Conservation (phyloP, 1,139 yeast species). For the Casaregolazyma suthepensis region DNA sequence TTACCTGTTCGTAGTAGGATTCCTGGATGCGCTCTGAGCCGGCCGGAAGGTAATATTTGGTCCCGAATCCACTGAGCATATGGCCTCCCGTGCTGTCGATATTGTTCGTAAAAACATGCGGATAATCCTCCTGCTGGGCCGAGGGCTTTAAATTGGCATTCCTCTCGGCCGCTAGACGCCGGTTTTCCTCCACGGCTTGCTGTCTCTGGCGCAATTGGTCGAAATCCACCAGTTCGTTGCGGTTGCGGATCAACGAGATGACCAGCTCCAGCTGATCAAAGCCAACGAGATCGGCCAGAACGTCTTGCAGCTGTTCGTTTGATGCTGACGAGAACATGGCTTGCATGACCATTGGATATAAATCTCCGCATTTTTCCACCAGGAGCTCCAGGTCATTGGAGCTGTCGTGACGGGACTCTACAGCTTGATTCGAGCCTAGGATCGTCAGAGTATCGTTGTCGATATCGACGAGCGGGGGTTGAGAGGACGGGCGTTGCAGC, state of each 20-base stretch:
- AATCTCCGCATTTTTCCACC: conserved; percentile 20
- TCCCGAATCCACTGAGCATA: conserved; percentile 71
- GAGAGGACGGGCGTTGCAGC: conserved; percentile 8
- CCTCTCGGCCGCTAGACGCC: conserved; percentile 6
- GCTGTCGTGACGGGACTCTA: background rate
- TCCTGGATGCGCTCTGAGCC: conserved; percentile 64
- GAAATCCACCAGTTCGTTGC: conserved; percentile 22
- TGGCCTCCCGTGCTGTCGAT: conserved; percentile 42
- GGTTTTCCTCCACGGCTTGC: conserved; percentile 31
- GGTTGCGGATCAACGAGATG: conserved; percentile 54
- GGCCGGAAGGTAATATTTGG: conserved; percentile 67
- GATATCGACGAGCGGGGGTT: conserved; percentile 10
- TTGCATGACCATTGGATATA: conserved; percentile 23
- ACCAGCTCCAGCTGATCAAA: conserved; percentile 79
- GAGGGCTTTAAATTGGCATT: conserved; percentile 1
- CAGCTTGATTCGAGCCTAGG: conserved; percentile 5
- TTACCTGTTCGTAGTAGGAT: conserved; percentile 71
- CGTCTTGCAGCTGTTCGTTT: conserved; percentile 57
- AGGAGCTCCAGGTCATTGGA: background rate
- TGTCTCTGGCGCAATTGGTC: conserved; percentile 33
- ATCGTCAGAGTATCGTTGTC: conserved; percentile 18
- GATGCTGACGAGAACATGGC: conserved; percentile 30
- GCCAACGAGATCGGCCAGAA: conserved; percentile 73
- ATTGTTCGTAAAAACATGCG: conserved; percentile 76
- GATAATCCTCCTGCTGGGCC: conserved; percentile 42